Evolutionary conservation across 768 basidiomycete species (phyloP), one percentile per base, ranked within the genome.

Genomic region (Serendipita sp.): DNA sequence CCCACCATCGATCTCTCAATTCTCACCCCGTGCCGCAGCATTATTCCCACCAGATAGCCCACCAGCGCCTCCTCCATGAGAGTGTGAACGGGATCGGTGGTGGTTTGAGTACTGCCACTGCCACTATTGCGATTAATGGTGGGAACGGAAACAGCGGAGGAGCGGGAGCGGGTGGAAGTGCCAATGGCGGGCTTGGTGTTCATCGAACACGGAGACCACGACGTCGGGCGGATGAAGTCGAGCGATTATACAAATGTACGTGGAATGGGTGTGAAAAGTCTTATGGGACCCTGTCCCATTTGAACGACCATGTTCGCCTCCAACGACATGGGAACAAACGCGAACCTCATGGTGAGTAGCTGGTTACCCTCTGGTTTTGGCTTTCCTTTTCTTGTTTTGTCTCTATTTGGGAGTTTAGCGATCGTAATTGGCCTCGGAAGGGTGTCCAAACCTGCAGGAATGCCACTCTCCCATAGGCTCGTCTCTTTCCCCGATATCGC

Each of bases 221-320:
- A 10, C 78, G 88, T 68, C 80, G 88, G 48, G 90, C 89, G 73
- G 94, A 97, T 73, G 94, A 97, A 80, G 96, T 97, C 68, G 93
- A 96, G 75, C 83, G 94, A 31, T 75, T 95, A 62, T 97, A 97
- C 72, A 81, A 82, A 64, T 97, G 94, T 77, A 85, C 86, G 60
- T 90, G 84, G 50, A 67, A 67, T n/a, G 69, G 67, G 5, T 70
- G 68, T 63, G 66, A 65, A n/a, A 69, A 69, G 65, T 64, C 67
- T 29, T 96, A 95, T 70, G 93, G 93, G 34, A 96, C 93, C 3
- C 79, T 97, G 60, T 97, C 98, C 72, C 95, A 99, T 74, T 79
- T 99, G 66, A 99, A 99, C 72, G 92, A 93, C 36, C 95, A 99
- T 73, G 91, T 97, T 64, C 88, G 85, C n/a, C 97, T 96, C 89